These are phyloP conservation scores for Ustilago hordei DNA, from an alignment of 1,284 basidiomycete species.

Conservation along the genomic window DNA sequence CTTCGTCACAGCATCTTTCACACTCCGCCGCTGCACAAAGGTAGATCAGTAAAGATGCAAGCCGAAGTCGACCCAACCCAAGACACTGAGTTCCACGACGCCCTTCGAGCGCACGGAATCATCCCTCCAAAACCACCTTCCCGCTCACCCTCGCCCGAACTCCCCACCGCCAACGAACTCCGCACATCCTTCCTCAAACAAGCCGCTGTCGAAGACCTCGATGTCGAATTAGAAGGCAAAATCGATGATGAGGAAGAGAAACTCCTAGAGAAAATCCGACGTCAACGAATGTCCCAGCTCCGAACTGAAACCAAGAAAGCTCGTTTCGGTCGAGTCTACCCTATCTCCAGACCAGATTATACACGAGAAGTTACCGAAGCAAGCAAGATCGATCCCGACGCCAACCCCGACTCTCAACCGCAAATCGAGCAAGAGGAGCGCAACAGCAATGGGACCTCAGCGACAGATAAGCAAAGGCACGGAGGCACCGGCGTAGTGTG, in stretches of 20 bases:
- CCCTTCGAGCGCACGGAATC: constrained; percentile 65
- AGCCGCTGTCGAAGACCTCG: constrained; percentile 56
- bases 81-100: constrained; percentile 68
- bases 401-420: constrained; percentile 7
- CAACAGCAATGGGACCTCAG: constrained; percentile 66
- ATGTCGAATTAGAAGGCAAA: constrained; percentile 57
- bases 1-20: not conserved
- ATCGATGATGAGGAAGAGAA: constrained; percentile 79
- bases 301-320: constrained; percentile 76
- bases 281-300: constrained; percentile 79
- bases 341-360: constrained; percentile 92
- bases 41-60: constrained; percentile 34
- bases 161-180: constrained; percentile 45
- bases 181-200: constrained; percentile 49
- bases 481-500: constrained; percentile 86
- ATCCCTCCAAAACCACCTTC: constrained; percentile 66
- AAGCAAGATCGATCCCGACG: constrained; percentile 76
- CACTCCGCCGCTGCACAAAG: not conserved
- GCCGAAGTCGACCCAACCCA: constrained; percentile 59
- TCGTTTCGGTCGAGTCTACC: constrained; percentile 85
- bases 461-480: constrained; percentile 59
- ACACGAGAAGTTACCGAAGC: constrained; percentile 94
- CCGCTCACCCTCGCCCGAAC: constrained; percentile 66
- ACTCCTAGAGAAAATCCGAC: constrained; percentile 78
- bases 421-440: constrained; percentile 73